Conservation (phyloP, 768 basidiomycete genomes). For the Fistulinella prunicolor region DNA sequence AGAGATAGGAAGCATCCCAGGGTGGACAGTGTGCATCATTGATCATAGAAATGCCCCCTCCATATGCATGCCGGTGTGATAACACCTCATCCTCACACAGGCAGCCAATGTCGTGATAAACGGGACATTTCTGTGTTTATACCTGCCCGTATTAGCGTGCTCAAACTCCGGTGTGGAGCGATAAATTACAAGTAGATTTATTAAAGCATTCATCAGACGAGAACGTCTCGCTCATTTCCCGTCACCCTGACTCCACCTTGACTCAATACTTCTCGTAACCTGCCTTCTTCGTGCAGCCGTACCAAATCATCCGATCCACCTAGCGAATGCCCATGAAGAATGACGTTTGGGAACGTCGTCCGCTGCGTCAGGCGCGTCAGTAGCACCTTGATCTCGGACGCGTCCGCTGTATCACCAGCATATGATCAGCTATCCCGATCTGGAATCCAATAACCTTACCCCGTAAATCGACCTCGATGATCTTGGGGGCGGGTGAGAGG, state of each 20-base stretch:
- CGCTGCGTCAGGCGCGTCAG: constrained; percentile 64
- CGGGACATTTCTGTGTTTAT: too few relatives aligned
- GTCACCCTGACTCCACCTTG: constrained; percentile 42
- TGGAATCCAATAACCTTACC: constrained; percentile 34
- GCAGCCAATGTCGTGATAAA: too few relatives aligned
- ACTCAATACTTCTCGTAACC: constrained; percentile 45
- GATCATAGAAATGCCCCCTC: too few relatives aligned
- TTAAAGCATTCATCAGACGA: too few relatives aligned
- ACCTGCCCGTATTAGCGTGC: too few relatives aligned
- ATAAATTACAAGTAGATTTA: too few relatives aligned
- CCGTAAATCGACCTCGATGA: constrained; percentile 76
- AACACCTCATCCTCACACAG: too few relatives aligned
- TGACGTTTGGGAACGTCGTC: constrained; percentile 72
- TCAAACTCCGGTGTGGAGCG: too few relatives aligned
- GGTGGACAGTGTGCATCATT: too few relatives aligned
- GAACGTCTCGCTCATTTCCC: constrained; percentile 7
- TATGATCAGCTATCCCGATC: not conserved
- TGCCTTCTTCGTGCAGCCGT: constrained; percentile 42
- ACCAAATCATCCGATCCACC: constrained; percentile 65
- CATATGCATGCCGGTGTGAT: too few relatives aligned
- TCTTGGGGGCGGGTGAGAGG: constrained; percentile 59
- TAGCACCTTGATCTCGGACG: constrained; percentile 58
- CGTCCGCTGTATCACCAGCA: constrained; percentile 46
- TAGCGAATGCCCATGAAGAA: constrained; percentile 60
- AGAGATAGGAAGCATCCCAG: too few relatives aligned